Conservation (phyloP, 768 basidiomycete genomes). For the Strobilomyces echinocephalus region DNA sequence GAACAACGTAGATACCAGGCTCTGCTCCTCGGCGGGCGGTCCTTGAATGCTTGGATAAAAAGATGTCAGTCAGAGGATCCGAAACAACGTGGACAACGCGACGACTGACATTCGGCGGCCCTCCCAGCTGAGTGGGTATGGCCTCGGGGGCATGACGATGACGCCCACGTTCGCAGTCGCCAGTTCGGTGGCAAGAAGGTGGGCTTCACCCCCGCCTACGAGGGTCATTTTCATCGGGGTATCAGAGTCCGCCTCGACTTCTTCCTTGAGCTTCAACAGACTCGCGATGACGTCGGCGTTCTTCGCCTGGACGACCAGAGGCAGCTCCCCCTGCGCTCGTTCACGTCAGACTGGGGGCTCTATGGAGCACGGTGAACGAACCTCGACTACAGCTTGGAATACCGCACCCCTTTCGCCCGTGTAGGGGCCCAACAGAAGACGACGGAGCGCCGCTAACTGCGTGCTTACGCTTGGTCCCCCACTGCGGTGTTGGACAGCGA, state of each 20-base stretch:
- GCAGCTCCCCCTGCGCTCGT: constrained; percentile 44
- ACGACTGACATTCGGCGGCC: constrained; percentile 51
- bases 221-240: constrained; percentile 43
- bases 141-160: constrained; percentile 57
- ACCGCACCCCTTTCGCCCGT: constrained; percentile 21
- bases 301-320: constrained; percentile 62
- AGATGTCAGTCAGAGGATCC: not conserved
- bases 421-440: constrained; percentile 36
- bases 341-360: constrained; percentile 6
- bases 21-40: constrained; percentile 61
- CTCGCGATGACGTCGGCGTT: constrained; percentile 76
- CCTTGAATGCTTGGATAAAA: constrained; percentile 51
- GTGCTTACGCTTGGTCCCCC: constrained; percentile 51
- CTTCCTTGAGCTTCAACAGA: constrained; percentile 54
- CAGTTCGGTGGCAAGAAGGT: constrained; percentile 40
- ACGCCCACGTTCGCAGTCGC: constrained; percentile 62
- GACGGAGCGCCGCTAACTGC: constrained; percentile 53
- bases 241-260: constrained; percentile 39
- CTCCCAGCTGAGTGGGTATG: constrained; percentile 67
- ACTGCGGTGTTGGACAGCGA: constrained; percentile 34
- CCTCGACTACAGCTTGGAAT: constrained; percentile 38
- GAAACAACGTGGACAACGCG: not conserved
- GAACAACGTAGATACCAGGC: constrained; percentile 59
- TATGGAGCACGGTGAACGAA: constrained; percentile 12
- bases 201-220: constrained; percentile 55